Conservation (phyloP, 805 yeast species). For the Metschnikowia similis region DNA sequence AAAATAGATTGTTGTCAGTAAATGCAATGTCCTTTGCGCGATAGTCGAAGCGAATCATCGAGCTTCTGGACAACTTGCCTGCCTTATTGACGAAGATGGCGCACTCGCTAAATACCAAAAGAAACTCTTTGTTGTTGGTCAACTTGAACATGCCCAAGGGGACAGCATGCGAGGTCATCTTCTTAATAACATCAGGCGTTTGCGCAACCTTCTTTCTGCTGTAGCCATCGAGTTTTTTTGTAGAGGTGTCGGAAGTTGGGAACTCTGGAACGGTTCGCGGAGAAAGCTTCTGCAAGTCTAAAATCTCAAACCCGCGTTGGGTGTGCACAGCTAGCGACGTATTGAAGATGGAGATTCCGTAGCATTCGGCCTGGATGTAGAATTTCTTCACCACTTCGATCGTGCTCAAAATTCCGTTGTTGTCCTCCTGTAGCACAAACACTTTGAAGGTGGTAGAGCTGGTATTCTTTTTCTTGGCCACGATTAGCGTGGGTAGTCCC, state of each 20-base stretch:
- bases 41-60: slow-evolving; percentile 41
- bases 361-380: slow-evolving; percentile 52
- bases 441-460: slow-evolving; percentile 51
- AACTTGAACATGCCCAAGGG: slow-evolving; percentile 66
- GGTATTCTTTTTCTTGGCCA: slow-evolving; percentile 51
- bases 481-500: slow-evolving; percentile 53
- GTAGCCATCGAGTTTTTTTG: slow-evolving; percentile 29
- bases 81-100: slow-evolving; percentile 61
- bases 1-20: slow-evolving; percentile 28
- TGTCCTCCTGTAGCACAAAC: slow-evolving; percentile 53
- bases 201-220: slow-evolving; percentile 27
- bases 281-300: slow-evolving; percentile 54
- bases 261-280: slow-evolving; percentile 58
- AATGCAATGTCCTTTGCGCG: slow-evolving; percentile 36
- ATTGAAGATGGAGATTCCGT: slow-evolving; percentile 58
- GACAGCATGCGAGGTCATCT: slow-evolving; percentile 36
- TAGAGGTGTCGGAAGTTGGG: slow-evolving; percentile 17
- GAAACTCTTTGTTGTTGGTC: slow-evolving; percentile 47
- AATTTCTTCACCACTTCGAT: slow-evolving; percentile 42
- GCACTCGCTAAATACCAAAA: slow-evolving; percentile 66
- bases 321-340: slow-evolving; percentile 66
- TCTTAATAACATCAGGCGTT: slow-evolving; percentile 26
- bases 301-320: slow-evolving; percentile 60
- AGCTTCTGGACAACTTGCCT: slow-evolving; percentile 48
- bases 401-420: slow-evolving; percentile 41